Conservation (phyloP, 2,329 filamentous ascomycete genomes). For the Intubia oerlemansii region DNA sequence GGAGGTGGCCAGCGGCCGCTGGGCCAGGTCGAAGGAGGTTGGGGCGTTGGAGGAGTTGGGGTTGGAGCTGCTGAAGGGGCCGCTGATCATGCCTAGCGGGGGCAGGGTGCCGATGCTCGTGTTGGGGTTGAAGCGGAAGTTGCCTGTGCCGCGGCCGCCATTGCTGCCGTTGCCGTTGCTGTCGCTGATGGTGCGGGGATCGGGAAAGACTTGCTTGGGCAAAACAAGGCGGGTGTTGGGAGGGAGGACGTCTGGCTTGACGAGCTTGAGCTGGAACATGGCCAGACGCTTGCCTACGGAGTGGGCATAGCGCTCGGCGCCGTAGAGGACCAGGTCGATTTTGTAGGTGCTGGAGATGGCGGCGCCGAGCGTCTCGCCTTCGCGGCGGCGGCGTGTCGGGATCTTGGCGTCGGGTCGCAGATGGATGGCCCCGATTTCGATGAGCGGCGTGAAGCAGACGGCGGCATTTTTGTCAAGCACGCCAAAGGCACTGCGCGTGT, state of each 20-base stretch:
- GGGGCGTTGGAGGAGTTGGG: not conserved
- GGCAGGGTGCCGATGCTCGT: too few species aligned
- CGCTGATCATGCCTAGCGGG: too few species aligned
- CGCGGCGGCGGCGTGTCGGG: conserved; percentile 38
- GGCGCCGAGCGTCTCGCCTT: conserved; percentile 42
- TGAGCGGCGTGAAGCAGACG: conserved; percentile 44
- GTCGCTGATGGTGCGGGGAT: not conserved
- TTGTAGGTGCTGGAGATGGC: conserved; percentile 37
- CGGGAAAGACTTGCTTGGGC: conserved; percentile 22
- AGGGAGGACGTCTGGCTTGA: conserved; percentile 42
- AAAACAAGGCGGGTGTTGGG: conserved; percentile 53
- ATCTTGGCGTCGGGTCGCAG: conserved; percentile 57
- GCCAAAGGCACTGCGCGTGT: conserved; percentile 51
- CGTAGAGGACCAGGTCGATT: conserved; percentile 61
- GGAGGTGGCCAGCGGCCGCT: not conserved
- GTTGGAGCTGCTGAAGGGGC: too few species aligned
- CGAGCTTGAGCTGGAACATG: conserved; percentile 44
- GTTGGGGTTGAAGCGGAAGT: too few species aligned
- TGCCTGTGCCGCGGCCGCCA: too few species aligned
- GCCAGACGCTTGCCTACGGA: conserved; percentile 47
- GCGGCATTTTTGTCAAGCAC: conserved; percentile 49
- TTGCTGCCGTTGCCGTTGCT: too few species aligned
- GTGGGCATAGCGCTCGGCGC: conserved; percentile 41
- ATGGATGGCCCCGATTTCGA: conserved; percentile 42
- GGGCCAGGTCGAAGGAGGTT: not conserved